Evolutionary conservation across 2,329 filamentous ascomycete species (phyloP), one percentile per base, ranked within the genome.

Genomic region (Herpomyces periplanetae): DNA sequence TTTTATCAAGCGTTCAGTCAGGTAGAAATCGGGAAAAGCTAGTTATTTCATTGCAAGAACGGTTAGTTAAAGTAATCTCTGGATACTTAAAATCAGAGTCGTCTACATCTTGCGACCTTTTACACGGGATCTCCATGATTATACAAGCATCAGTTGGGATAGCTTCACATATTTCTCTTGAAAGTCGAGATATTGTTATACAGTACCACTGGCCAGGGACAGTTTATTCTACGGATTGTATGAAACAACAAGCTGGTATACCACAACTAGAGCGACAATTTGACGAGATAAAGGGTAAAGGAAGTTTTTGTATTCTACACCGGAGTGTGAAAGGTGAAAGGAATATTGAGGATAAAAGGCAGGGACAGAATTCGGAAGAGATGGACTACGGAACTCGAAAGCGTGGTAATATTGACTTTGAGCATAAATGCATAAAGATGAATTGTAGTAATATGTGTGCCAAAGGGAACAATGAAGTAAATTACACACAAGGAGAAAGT

Each of bases 71-170:
- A 18, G 57, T 56, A 27, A 44, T 75, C 21, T 59, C 58, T 2
- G 54, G 51, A 3, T 56, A 51, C 12, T 41, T 96, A 13, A 57
- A 60, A 24, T 55, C 62, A 31, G 58, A 66, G 31, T 62, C 66
- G 5, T 68, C 71, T 2, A 51, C 66, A 1, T 66, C 69, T 0
- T 41, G 58, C 1, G 73, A 71, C 5, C 50, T 91, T n/a, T 61
- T 75, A 27, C 71, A 68, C 19, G 71, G 68, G 25, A 64, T 73
- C 2, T 59, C 61, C 21, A 85, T 80, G 58, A 91, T 96, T 34
- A 51, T 88, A 21, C 73, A 88, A 38, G 49, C 91, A 19, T 69
- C 73, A 0, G 52, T 91, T 12, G 62, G 60, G 24, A 71, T 96
- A 26, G 57, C 66, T 1, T 53, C 61, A 23, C 84, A 88, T 34